Conservation (phyloP, 129 eudicot genomes). For the Flaveria brownii region DNA sequence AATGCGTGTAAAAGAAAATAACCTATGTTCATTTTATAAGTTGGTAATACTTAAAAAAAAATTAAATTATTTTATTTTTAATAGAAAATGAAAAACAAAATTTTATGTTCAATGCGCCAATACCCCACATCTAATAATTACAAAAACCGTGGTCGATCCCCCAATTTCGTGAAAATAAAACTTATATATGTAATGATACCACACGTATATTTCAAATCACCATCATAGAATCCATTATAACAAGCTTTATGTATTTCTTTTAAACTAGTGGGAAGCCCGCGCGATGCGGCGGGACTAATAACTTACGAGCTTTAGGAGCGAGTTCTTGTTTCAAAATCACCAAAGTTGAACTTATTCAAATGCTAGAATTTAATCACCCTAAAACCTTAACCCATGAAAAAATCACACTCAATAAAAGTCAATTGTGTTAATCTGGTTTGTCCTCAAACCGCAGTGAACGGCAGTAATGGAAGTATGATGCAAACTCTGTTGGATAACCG, state of each 20-base stretch:
- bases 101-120: slow-evolving; percentile 2
- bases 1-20: background rate
- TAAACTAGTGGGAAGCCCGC: too few relatives aligned
- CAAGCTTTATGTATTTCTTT: background rate
- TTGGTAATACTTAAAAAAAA: background rate
- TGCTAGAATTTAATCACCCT: too few relatives aligned
- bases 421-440: slow-evolving; percentile 91
- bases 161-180: background rate
- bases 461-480: slow-evolving; percentile 85
- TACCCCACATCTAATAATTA: slow-evolving; percentile 29
- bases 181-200: slow-evolving; percentile 23
- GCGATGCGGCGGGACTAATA: too few relatives aligned
- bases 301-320: too few relatives aligned
- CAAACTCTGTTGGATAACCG: slow-evolving; percentile 78
- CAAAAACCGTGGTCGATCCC: slow-evolving; percentile 4
- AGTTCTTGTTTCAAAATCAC: too few relatives aligned
- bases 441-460: slow-evolving; percentile 87
- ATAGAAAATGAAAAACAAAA: background rate
- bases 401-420: too few relatives aligned
- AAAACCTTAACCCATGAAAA: too few relatives aligned
- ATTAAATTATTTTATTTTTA: background rate
- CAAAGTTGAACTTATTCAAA: too few relatives aligned
- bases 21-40: background rate
- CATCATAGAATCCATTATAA: slow-evolving; percentile 25
- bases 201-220: slow-evolving; percentile 32